phyloP scores from a whole-genome alignment of 768 basidiomycete species.

The Collybiopsis luxurians region DNA sequence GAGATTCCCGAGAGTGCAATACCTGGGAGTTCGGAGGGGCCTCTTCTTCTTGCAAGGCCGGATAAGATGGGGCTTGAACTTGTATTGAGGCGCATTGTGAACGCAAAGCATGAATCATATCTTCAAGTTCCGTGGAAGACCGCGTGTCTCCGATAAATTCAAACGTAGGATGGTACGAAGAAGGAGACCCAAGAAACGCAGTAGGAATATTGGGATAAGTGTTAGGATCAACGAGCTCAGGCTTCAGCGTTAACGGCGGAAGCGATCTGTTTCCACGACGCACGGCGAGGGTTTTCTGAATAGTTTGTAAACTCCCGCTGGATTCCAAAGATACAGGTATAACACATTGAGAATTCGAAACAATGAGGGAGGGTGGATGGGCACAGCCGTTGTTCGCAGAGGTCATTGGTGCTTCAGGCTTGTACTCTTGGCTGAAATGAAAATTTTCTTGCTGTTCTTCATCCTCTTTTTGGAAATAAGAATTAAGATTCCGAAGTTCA shows the following conservation, averaged over 20 bases:
- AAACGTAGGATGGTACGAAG: conserved; percentile 31
- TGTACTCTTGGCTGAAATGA: background rate
- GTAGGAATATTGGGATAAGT: conserved; percentile 41
- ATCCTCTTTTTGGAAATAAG: conserved; percentile 32
- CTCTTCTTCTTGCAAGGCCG: conserved; percentile 7
- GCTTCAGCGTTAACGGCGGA: conserved; percentile 26
- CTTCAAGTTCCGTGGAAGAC: conserved; percentile 32
- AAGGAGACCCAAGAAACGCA: conserved; percentile 41
- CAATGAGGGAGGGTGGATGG: conserved; percentile 34
- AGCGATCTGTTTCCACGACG: conserved; percentile 35
- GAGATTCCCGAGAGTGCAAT: background rate
- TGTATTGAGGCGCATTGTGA: conserved; percentile 31
- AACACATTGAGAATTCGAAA: conserved; percentile 40
- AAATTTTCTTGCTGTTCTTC: conserved; percentile 15
- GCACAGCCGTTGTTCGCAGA: conserved; percentile 16
- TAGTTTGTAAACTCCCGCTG: conserved; percentile 19
- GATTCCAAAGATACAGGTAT: conserved; percentile 35
- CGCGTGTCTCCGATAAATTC: conserved; percentile 21
- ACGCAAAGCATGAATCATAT: conserved; percentile 45
- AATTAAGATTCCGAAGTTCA: conserved; percentile 35
- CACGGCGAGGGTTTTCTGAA: conserved; percentile 25
- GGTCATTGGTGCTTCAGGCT: background rate
- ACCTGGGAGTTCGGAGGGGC: background rate
- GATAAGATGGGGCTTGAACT: conserved; percentile 6
- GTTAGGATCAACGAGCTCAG: conserved; percentile 1